These are phyloP conservation scores for Chrysanthemum makinoi DNA, from an alignment of 129 eudicot genomes.

Conservation along the genomic window DNA sequence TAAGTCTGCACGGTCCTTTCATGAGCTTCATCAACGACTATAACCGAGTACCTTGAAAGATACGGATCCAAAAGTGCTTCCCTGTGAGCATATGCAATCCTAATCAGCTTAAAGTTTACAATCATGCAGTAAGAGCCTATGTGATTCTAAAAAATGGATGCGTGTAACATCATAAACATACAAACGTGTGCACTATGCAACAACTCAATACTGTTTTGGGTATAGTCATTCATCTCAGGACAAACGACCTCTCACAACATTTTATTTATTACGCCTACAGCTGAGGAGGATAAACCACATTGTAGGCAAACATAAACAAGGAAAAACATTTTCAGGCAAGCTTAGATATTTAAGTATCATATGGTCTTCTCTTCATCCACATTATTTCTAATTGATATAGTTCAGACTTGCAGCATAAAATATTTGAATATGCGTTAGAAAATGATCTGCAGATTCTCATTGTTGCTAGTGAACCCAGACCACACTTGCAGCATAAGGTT, in stretches of 20 bases:
- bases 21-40: conserved; percentile 96
- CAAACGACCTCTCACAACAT: too few relatives aligned
- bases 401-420: neutral
- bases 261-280: too few relatives aligned
- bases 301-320: too few relatives aligned
- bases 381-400: neutral
- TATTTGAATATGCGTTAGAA: neutral
- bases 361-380: neutral
- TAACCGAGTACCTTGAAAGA: conserved; percentile 84
- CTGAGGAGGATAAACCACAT: too few relatives aligned
- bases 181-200: neutral
- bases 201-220: neutral
- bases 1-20: conserved; percentile 98
- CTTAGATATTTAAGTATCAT: neutral
- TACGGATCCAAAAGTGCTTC: conserved; percentile 93
- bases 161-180: neutral
- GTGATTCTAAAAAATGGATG: neutral
- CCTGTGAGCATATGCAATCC: conserved; percentile 44
- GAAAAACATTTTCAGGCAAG: too few relatives aligned
- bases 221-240: neutral
- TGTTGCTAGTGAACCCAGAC: conserved; percentile 24
- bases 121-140: neutral
- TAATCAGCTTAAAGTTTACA: neutral
- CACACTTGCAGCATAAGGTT: conserved; percentile 23
- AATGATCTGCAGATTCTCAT: too few relatives aligned